Evolutionary conservation across 2,329 filamentous ascomycete species (phyloP).

Genomic region (Apiospora phragmitis): DNA sequence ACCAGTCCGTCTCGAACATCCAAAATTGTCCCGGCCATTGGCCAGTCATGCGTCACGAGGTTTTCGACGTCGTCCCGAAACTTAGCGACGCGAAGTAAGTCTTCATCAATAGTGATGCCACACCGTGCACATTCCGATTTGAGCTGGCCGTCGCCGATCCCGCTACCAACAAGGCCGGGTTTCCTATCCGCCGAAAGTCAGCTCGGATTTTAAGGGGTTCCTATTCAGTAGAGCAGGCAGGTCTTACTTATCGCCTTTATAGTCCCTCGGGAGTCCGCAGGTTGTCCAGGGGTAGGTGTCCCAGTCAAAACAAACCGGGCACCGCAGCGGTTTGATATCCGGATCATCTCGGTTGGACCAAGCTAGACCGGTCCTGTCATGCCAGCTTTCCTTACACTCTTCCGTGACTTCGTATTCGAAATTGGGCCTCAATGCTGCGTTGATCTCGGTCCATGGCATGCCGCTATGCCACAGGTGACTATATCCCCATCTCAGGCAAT

Average conservation of each 20-base stretch:
- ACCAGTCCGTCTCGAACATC: constrained; percentile 51
- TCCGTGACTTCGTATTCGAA: constrained; percentile 53
- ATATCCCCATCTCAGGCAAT: constrained; percentile 58
- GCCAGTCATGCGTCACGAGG: constrained; percentile 44
- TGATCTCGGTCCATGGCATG: constrained; percentile 63
- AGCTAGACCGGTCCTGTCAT: constrained; percentile 40
- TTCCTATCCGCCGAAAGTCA: constrained; percentile 19
- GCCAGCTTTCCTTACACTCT: constrained; percentile 46
- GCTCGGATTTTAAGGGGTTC: not conserved
- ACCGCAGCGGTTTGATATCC: constrained; percentile 38
- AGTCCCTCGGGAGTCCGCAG: constrained; percentile 34
- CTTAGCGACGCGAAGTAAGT: constrained; percentile 57
- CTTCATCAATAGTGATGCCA: constrained; percentile 48
- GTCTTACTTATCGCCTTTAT: constrained; percentile 22
- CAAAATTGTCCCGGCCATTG: constrained; percentile 67
- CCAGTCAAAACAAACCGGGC: constrained; percentile 48
- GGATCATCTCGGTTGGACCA: constrained; percentile 60
- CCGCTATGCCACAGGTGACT: constrained; percentile 57
- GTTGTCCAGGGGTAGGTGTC: constrained; percentile 59
- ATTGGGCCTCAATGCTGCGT: constrained; percentile 52
- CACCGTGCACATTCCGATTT: constrained; percentile 50
- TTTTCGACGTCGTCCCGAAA: constrained; percentile 54
- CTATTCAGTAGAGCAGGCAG: not conserved
- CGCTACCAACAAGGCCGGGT: constrained; percentile 43
- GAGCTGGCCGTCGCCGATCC: constrained; percentile 60